These are phyloP conservation scores for Termitomyces sp. DNA, from an alignment of 768 basidiomycete genomes.

Conservation along the genomic window DNA sequence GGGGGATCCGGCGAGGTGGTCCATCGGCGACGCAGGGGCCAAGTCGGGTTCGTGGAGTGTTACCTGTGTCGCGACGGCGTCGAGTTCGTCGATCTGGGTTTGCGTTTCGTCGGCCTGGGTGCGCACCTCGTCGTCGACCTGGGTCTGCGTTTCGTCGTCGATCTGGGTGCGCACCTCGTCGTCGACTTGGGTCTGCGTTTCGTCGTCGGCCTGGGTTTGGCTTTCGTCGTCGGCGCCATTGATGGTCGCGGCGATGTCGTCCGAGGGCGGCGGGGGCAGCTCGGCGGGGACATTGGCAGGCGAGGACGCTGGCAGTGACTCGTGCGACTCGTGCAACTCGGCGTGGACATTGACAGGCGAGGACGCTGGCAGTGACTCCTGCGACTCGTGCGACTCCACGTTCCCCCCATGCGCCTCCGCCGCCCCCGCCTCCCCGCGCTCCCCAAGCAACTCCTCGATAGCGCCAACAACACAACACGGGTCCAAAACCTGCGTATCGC, in stretches of 20 bases:
- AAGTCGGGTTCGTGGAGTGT: conserved; percentile 50
- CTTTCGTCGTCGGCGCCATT: conserved; percentile 9
- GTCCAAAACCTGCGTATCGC: conserved; percentile 37
- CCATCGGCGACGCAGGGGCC: conserved; percentile 49
- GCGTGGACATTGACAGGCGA: not conserved
- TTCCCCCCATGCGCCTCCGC: no score
- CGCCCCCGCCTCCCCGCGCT: no score
- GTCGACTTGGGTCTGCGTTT: no score
- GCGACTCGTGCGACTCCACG: no score
- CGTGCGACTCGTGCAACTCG: not conserved
- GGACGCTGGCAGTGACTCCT: no score
- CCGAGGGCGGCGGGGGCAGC: conserved; percentile 10
- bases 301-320: no score
- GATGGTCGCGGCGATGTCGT: conserved; percentile 9
- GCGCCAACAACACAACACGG: not conserved
- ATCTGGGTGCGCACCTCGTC: no score
- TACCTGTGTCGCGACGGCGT: conserved; percentile 20
- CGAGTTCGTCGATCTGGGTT: conserved; percentile 13
- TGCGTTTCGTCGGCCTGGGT: conserved; percentile 14
- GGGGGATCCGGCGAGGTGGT: conserved; percentile 54
- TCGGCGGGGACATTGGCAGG: not conserved
- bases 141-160: no score
- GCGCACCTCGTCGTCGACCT: no score
- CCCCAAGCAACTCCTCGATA: not conserved
- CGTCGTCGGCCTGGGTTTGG: no score